Evolutionary conservation across 176 grass and related monocot genomes (phyloP), one percentile per base, ranked within the genome.

Genomic region (Hordeum marinum): DNA sequence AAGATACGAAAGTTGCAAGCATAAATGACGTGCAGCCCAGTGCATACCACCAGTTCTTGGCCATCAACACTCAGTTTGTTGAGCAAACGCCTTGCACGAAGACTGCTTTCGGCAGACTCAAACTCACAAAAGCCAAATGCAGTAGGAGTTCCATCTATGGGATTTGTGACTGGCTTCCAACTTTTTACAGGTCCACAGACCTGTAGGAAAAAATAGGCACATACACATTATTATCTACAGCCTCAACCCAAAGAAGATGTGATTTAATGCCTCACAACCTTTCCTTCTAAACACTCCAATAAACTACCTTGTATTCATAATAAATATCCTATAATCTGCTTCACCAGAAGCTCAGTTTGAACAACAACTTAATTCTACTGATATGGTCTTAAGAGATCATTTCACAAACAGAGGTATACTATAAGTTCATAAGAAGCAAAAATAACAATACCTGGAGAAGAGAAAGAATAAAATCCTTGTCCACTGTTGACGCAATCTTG

Each of bases 61-160:
- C 94, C 90, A 87, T 97, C 92, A 74, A 97, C 80, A 84, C 89
- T 92, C 86, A 97, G 71, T 85, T 94, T 97, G 67, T 82, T 88
- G 41, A 97, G 90, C 80, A 97, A 88, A 21, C 94, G 83, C 82
- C 86, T 80, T 42, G 94, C 92, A 77, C 92, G 71, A 80, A 92
- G 90, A 74, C 94, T 83, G 58, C 90, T 86, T 87, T 97, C 94
- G 23, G 94, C 92, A 90, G 90, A 83, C 88, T 94, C 94, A 83
- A 97, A 97, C 89, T 92, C 94, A 46, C 92, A 97, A 92, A 94
- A 97, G 9, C 86, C 94, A 90, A 97, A 97, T 79, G 90, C 90
- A 86, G 84, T 48, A 26, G 14, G 90, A 54, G 54, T 92, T 62
- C 88, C 88, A 85, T 90, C 86, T 87, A 90, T 89, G 77, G 92